Conservation (phyloP, 2,329 filamentous ascomycete species). For the Fusarium concolor region DNA sequence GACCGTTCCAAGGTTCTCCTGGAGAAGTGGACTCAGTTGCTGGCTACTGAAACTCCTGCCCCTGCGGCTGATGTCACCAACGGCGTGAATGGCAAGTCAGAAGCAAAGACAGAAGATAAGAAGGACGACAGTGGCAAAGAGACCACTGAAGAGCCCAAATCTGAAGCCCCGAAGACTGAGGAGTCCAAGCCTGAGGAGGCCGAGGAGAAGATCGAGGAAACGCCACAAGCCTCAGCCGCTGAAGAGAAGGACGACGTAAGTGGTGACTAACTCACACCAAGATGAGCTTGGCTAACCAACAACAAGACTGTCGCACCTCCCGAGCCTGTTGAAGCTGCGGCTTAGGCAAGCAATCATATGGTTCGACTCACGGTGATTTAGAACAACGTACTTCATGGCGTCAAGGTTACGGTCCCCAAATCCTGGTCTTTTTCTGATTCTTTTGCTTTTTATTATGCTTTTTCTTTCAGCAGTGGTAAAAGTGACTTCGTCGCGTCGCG, state of each 20-base stretch:
- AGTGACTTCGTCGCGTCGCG: conserved; percentile 39
- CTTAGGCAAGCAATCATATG: conserved; percentile 43
- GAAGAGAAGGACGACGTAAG: conserved; percentile 53
- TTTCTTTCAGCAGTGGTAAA: conserved; percentile 38
- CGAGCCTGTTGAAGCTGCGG: conserved; percentile 53
- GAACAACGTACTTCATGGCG: conserved; percentile 45
- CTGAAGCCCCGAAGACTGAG: conserved; percentile 48
- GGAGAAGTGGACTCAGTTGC: conserved; percentile 88
- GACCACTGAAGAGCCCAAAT: conserved; percentile 53
- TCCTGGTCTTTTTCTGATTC: conserved; percentile 40
- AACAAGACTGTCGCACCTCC: conserved; percentile 46
- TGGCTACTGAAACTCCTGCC: conserved; percentile 69
- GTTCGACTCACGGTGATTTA: conserved; percentile 37
- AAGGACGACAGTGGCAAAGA: conserved; percentile 55
- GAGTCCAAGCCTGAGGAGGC: conserved; percentile 42
- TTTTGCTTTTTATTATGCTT: conserved; percentile 31
- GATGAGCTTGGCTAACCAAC: conserved; percentile 19
- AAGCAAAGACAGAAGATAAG: conserved; percentile 56
- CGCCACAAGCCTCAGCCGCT: conserved; percentile 28
- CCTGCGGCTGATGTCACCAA: conserved; percentile 56
- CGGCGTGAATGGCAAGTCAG: conserved; percentile 61
- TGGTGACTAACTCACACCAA: background rate
- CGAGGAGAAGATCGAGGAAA: conserved; percentile 31
- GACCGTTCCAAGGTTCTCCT: conserved; percentile 81
- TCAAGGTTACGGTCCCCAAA: conserved; percentile 44